Base-by-base conservation (phyloP, 768 basidiomycete species). In the Agaricus blazei region DNA sequence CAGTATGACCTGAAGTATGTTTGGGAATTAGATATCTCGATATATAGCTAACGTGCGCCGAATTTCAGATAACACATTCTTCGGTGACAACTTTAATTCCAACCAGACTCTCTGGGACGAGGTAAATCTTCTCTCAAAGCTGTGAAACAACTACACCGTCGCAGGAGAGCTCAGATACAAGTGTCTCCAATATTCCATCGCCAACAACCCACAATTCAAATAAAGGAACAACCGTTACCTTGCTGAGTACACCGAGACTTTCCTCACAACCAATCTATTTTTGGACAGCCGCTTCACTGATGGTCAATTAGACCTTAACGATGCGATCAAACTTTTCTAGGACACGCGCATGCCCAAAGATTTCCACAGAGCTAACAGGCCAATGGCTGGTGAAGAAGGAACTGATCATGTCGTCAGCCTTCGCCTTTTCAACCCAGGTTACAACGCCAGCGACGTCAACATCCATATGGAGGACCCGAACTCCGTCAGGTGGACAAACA, bases 101-200 rank as follows among this genome's bases (percentile, higher is more conserved):
- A 19, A 19, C 19, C 19, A 19, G 19, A 19, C 19, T 19, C 19
- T 19, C 19, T 19, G 19, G 19, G 19, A 19, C 19, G 19, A 19
- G 19, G 19, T 19, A 19, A 19, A 19, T 19, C 19, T 19, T 19
- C 19, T 19, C 19, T 19, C 19, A 19, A 19, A 19, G 19, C 19
- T 19, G 19, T 19, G 19, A 19, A 19, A 19, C 19, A 19, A 19
- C 44, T 36, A 52, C n/a, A 55, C 59, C 9, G 60, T 61, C n/a
- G 60, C 61, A 3, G 51, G 56, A 4, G 60, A 64, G 36, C 52
- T 61, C 28, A 53, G 59, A 12, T 56, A 26, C 28, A 56, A 57
- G 24, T 54, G 58, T 26, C 60, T 64, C 44, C 58, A 60, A 45
- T 56, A 64, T 8, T 64, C 63, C 4, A 64, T 62, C 1, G 19